These are phyloP conservation scores for Colletotrichum truncatum DNA, from an alignment of 2,329 filamentous ascomycete species.

Conservation along the genomic window DNA sequence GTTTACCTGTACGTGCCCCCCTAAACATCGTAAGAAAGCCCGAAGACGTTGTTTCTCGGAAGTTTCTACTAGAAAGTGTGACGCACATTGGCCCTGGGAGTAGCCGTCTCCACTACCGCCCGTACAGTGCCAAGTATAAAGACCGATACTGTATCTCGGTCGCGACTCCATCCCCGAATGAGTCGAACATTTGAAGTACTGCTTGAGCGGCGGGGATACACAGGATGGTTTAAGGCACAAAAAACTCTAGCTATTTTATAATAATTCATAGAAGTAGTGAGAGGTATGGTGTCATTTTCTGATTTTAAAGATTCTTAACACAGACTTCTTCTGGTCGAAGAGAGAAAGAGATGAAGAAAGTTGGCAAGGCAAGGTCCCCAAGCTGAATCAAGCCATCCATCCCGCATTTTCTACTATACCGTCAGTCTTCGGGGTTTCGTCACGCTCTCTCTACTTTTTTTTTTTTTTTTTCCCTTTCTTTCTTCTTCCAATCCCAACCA, in stretches of 20 bases:
- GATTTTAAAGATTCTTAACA: neutral
- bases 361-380: neutral
- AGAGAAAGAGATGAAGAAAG: neutral
- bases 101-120: constrained; percentile 6
- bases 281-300: neutral
- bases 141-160: constrained; percentile 16
- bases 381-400: too few species aligned
- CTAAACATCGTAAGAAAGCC: neutral
- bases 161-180: constrained; percentile 12
- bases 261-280: neutral
- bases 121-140: constrained; percentile 15
- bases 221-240: neutral
- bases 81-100: neutral
- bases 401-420: neutral
- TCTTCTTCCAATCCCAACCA: neutral
- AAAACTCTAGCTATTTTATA: neutral
- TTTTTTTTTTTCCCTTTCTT: neutral
- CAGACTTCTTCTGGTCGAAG: neutral
- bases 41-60: neutral
- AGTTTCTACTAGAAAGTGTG: neutral
- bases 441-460: neutral
- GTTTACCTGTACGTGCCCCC: neutral
- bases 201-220: neutral
- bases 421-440: neutral
- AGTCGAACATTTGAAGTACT: neutral